Evolutionary conservation across 257 asterid genomes (phyloP), one percentile per base, ranked within the genome.

Genomic region (Gentiana straminea): DNA sequence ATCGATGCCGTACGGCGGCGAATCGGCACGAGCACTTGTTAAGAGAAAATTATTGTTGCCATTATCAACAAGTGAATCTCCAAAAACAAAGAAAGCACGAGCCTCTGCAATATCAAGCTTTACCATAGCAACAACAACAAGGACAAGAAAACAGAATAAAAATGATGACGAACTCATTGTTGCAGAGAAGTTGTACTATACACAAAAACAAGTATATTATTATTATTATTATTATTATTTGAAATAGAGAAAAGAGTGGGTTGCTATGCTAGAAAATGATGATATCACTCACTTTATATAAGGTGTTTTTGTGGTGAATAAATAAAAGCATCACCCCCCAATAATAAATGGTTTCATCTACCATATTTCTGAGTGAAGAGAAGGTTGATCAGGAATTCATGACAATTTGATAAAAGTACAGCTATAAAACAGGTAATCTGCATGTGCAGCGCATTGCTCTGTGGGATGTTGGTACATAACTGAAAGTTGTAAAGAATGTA

Each of bases 1-100:
- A 70, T 89, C 97, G 49, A 89, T 77, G 62, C 97, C 97, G 33
- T 89, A 86, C 8, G 95, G 96, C 1, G 88, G 95, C 3, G 90
- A 49, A 52, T 89, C 94, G 24, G 97, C 97, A 7, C 96, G 78
- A 3, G 96, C 96, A 11, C 66, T 80, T 0, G 97, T 89, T 33
- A 68, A 0, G 24, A 89, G 69, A 68, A 78, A 89, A 65, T 89
- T 86, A 72, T 89, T 89, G 72, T 89, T 89, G 74, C 97, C 97
- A 49, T 65, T 86, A 64, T 89, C 97, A 3, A 89, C 97, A 0
- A 89, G 77, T 0, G 97, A 89, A 63, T 89, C 97, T 0, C 97
- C 97, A 11, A 89, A 89, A 15, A 89, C 88, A 44, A 90, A 90
- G 62, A 90, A 84, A 0, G 96, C 94, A 11, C 91, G 80, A 33